Evolutionary conservation across 2,329 filamentous ascomycete genomes (phyloP).

Genomic region (Tolypocladium paradoxum): DNA sequence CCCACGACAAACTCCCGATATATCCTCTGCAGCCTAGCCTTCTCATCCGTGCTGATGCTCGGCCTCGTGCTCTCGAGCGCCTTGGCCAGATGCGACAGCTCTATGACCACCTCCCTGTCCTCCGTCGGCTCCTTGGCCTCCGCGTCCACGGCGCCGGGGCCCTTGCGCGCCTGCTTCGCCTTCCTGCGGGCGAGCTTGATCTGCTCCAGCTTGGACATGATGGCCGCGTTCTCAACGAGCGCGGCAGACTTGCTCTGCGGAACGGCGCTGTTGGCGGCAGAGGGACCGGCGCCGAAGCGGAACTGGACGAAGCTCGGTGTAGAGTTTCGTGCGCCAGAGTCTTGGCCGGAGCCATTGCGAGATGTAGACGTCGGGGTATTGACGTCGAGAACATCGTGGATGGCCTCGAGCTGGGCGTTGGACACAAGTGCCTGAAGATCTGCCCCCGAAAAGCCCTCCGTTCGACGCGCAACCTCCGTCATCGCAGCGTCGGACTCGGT

Average conservation of each 20-base stretch:
- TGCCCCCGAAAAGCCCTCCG: slow-evolving; percentile 86
- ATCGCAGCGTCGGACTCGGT: slow-evolving; percentile 44
- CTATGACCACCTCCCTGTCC: slow-evolving; percentile 64
- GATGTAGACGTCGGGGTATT: slow-evolving; percentile 35
- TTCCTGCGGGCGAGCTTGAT: slow-evolving; percentile 60
- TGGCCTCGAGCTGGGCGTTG: slow-evolving; percentile 93
- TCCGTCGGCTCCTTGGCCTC: slow-evolving; percentile 21
- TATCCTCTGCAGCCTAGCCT: slow-evolving; percentile 62
- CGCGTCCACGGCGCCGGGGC: slow-evolving; percentile 8
- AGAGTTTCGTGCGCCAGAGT: slow-evolving; percentile 15
- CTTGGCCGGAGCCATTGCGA: slow-evolving; percentile 24
- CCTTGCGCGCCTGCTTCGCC: slow-evolving; percentile 22
- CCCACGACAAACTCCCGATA: slow-evolving; percentile 91
- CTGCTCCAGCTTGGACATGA: slow-evolving; percentile 70
- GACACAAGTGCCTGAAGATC: slow-evolving; percentile 92
- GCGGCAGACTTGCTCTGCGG: slow-evolving; percentile 40
- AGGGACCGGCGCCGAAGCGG: slow-evolving; percentile 57
- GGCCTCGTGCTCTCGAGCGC: slow-evolving; percentile 67
- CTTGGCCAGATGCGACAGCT: slow-evolving; percentile 72
- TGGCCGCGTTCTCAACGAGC: slow-evolving; percentile 66
- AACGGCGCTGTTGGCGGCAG: slow-evolving; percentile 26
- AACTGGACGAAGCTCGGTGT: slow-evolving; percentile 66
- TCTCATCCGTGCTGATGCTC: slow-evolving; percentile 74
- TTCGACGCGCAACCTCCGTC: slow-evolving; percentile 64
- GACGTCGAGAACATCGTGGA: slow-evolving; percentile 71